Conservation (phyloP, 306 rosid genomes). For the Rosa persica region DNA sequence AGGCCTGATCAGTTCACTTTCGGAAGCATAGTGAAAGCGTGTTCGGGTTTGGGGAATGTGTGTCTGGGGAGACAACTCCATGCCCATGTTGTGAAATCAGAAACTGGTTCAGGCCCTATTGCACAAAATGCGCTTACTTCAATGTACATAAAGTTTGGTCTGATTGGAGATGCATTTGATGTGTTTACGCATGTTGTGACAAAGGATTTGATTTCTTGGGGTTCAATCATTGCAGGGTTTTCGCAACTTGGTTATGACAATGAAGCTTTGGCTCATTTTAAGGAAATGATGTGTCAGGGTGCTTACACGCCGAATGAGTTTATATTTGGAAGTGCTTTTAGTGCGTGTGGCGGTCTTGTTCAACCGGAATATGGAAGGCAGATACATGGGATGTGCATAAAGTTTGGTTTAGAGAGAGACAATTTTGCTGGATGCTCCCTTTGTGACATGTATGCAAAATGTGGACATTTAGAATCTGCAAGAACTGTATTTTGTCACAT, state of each 20-base stretch:
- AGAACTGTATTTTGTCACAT: conserved; percentile 52
- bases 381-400: conserved; percentile 61
- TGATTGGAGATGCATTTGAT: conserved; percentile 46
- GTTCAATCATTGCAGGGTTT: conserved; percentile 72
- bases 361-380: conserved; percentile 70
- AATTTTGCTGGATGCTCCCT: conserved; percentile 75
- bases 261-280: conserved; percentile 61
- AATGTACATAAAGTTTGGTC: conserved; percentile 62
- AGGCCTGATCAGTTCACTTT: conserved; percentile 67
- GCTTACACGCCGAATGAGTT: conserved; percentile 63
- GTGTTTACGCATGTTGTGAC: conserved; percentile 47
- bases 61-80: conserved; percentile 63
- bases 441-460: conserved; percentile 76
- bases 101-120: conserved; percentile 43
- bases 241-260: conserved; percentile 60
- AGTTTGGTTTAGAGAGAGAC: conserved; percentile 62
- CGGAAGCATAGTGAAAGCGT: conserved; percentile 68
- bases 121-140: conserved; percentile 79
- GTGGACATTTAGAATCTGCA: conserved; percentile 50
- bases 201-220: conserved; percentile 79
- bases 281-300: conserved; percentile 58
- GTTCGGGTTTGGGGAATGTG: conserved; percentile 45
- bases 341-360: conserved; percentile 62
- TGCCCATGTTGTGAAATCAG: conserved; percentile 58
- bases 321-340: conserved; percentile 62